Conservation (phyloP, 768 basidiomycete species). For the Hygrophoropsis aurantiaca region DNA sequence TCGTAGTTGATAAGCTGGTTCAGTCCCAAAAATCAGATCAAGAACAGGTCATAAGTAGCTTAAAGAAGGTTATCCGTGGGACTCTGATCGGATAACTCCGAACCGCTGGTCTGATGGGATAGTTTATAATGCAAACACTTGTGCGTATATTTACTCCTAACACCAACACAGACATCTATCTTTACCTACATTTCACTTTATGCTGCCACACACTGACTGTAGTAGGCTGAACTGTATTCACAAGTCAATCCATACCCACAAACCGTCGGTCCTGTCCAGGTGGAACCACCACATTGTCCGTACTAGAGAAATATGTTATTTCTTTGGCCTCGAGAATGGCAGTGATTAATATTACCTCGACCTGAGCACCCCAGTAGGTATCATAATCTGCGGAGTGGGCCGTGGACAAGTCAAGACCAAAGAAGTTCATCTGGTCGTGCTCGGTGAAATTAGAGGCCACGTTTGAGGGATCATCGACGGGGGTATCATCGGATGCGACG, state of each 20-base stretch:
- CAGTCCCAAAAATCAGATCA: no score
- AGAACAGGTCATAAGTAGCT: no score
- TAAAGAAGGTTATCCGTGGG: no score
- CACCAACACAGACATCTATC: no score
- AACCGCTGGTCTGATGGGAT: no score
- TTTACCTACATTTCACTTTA: background rate
- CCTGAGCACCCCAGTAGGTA: slow-evolving; percentile 16
- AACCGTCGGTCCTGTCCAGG: slow-evolving; percentile 18
- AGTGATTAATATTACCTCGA: slow-evolving; percentile 11
- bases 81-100: no score
- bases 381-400: slow-evolving; percentile 21
- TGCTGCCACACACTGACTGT: slow-evolving; percentile 21
- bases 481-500: slow-evolving; percentile 19
- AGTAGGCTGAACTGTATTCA: slow-evolving; percentile 22
- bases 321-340: background rate
- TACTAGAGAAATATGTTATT: background rate
- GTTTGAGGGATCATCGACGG: slow-evolving; percentile 20
- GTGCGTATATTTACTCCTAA: no score
- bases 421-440: slow-evolving; percentile 28
- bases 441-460: slow-evolving; percentile 26
- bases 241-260: slow-evolving; percentile 14
- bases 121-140: no score
- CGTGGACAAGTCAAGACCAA: slow-evolving; percentile 20
- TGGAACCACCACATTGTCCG: slow-evolving; percentile 6
- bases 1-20: no score